Evolutionary conservation across 1,139 yeast genomes (phyloP), one percentile per base, ranked within the genome.

Genomic region (Scheffersomyces segobiensis): DNA sequence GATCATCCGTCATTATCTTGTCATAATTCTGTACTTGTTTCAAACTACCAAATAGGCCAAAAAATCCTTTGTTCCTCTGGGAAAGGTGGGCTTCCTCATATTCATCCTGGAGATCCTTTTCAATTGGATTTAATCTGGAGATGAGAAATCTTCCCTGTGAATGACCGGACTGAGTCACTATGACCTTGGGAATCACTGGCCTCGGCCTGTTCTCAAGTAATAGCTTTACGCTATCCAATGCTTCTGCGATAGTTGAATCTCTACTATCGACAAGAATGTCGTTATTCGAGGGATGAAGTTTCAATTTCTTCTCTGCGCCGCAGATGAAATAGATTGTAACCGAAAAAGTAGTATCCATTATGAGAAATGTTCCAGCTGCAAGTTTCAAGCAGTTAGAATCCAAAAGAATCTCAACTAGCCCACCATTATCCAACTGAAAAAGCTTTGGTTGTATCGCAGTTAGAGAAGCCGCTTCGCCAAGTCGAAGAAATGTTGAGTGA

Each of bases 261-360:
- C 64, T 57, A 12, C 60, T 55, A 20, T 63, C 63, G 4, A 71
- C 55, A 51, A 72, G 53, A 10, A 63, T 58, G 12, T 65, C 72
- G 59, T 78, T 78, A 46, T 73, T 61, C 3, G 81, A 77, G 52
- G 68, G 79, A 61, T 78, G 81, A 32, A 78, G 65, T 39, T 64
- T 55, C 20, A 77, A 65, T 19, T 58, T 64, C 12, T 65, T 63
- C 2, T 57, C 57, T 14, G 56, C 57, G 32, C 62, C 63, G 17
- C 26, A 20, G 26, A 48, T 48, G 17, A 48, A 12, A 62, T 71
- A 75, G 5, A 79, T 63, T 10, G 76, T 65, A 1, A 71, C 56
- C 52, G 66, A 66, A 58, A 73, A 76, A 0, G 72, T 64, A 1
- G 75, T 63, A 58, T 78, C 81, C 71, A 79, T 63, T 1, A 79